A percentile compares a stretch with the other conserved stretches of the same genome.
Evolutionary conservation across 768 basidiomycete species (phyloP).

Genomic region (Plicaturopsis crispa): DNA sequence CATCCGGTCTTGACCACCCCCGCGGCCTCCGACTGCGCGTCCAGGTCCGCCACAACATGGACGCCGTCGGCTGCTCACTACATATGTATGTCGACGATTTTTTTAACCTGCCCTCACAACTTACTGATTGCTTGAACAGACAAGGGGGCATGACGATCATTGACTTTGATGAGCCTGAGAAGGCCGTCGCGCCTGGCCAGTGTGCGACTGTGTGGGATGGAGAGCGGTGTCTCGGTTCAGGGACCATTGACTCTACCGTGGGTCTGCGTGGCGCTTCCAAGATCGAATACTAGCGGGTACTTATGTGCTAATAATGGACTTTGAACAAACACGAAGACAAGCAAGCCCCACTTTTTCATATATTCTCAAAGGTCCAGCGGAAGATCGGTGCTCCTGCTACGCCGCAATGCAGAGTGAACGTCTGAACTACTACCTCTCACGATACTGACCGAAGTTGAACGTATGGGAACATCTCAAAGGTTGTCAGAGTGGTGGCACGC

Average conservation of each 20-base stretch:
- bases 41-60: conserved; percentile 70
- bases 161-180: conserved; percentile 49
- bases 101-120: background rate
- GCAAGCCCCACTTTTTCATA: too few species aligned
- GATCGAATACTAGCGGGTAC: too few species aligned
- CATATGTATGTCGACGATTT: conserved; percentile 32
- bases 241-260: conserved; percentile 40
- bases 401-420: too few species aligned
- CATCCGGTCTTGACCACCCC: conserved; percentile 30
- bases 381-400: too few species aligned
- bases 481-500: too few species aligned
- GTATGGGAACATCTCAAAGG: too few species aligned
- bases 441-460: too few species aligned
- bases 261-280: too few species aligned
- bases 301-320: too few species aligned
- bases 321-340: too few species aligned
- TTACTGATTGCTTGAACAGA: conserved; percentile 13
- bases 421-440: too few species aligned
- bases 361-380: too few species aligned
- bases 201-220: conserved; percentile 66
- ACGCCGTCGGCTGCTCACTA: conserved; percentile 43
- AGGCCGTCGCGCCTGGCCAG: conserved; percentile 75
- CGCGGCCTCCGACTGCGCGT: conserved; percentile 42
- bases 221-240: conserved; percentile 81
- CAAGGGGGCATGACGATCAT: conserved; percentile 29